Percentiles rank a stretch among this genome's conserved stretches.
These are phyloP conservation scores for Rubia yunnanensis DNA, from an alignment of 257 asterid species.

Conservation along the genomic window DNA sequence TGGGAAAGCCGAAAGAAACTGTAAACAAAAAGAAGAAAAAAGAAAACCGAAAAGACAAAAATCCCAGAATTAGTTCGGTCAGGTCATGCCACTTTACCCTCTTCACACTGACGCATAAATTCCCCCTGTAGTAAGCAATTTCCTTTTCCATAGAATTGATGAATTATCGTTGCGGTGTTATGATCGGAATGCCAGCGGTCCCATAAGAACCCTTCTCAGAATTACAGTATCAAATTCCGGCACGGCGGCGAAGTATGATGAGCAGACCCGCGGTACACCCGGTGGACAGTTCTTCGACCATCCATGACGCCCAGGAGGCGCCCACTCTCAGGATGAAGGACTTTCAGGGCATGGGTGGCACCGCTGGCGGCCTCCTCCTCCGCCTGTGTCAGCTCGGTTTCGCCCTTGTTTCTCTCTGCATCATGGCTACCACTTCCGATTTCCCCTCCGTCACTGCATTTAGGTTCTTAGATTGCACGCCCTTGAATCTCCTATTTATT, in stretches of 20 bases:
- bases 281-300: constrained; percentile 44
- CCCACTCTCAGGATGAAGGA: constrained; percentile 64
- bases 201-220: not conserved
- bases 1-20: not conserved
- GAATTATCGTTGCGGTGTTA: not conserved
- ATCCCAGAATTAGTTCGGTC: not conserved
- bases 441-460: constrained; percentile 84
- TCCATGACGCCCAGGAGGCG: constrained; percentile 26
- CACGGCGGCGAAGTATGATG: constrained; percentile 24
- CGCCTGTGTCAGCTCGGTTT: constrained; percentile 62
- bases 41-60: not conserved
- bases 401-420: constrained; percentile 56
- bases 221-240: not conserved
- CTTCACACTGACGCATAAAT: not conserved
- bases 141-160: not conserved
- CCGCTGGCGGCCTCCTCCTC: constrained; percentile 59
- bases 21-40: too few species aligned
- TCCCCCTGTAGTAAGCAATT: too few species aligned
- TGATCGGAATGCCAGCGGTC: not conserved
- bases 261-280: constrained; percentile 86
- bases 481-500: not conserved
- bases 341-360: constrained; percentile 72
- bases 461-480: constrained; percentile 20
- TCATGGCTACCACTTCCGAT: constrained; percentile 79
- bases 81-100: not conserved